A percentile compares a stretch with the other conserved stretches of the same genome.
These are phyloP conservation scores for Pharus latifolius DNA, from an alignment of 176 grass and related monocot genomes.

Conservation along the genomic window DNA sequence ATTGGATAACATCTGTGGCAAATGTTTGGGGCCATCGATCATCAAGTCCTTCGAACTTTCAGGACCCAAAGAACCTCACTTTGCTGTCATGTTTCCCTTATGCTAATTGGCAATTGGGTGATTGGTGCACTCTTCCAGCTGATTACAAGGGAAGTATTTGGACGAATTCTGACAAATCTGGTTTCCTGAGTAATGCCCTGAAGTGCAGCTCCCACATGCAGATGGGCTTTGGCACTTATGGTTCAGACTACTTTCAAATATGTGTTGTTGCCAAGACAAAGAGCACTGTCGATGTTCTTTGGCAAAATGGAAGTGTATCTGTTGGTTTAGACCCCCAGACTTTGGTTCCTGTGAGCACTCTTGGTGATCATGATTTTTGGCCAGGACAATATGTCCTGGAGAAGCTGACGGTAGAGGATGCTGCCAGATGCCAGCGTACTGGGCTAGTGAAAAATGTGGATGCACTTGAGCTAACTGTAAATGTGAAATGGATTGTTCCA, in stretches of 20 bases:
- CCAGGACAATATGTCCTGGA: conserved; percentile 80
- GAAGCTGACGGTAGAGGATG: conserved; percentile 39
- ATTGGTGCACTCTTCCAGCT: conserved; percentile 73
- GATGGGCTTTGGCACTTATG: conserved; percentile 13
- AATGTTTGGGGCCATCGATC: conserved; percentile 49
- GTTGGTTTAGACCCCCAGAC: conserved; percentile 53
- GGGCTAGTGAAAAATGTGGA: conserved; percentile 81
- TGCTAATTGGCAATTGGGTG: conserved; percentile 93
- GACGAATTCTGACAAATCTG: conserved; percentile 21
- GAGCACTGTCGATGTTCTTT: conserved; percentile 70
- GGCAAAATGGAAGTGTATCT: conserved; percentile 79
- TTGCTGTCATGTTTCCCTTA: conserved; percentile 68
- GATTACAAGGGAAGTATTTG: not conserved
- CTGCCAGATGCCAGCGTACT: conserved; percentile 19
- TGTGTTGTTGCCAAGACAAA: conserved; percentile 76
- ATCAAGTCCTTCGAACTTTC: conserved; percentile 46
- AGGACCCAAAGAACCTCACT: conserved; percentile 67
- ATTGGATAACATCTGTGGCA: conserved; percentile 71
- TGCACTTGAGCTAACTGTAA: conserved; percentile 63
- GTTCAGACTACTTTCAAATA: conserved; percentile 36
- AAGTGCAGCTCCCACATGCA: conserved; percentile 23
- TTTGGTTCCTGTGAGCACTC: conserved; percentile 63
- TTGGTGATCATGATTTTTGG: conserved; percentile 97
- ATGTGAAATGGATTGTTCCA: conserved; percentile 65
- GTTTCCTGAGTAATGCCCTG: conserved; percentile 3